Conservation (phyloP, 345 rosid genomes). For the Heritiera fomes region DNA sequence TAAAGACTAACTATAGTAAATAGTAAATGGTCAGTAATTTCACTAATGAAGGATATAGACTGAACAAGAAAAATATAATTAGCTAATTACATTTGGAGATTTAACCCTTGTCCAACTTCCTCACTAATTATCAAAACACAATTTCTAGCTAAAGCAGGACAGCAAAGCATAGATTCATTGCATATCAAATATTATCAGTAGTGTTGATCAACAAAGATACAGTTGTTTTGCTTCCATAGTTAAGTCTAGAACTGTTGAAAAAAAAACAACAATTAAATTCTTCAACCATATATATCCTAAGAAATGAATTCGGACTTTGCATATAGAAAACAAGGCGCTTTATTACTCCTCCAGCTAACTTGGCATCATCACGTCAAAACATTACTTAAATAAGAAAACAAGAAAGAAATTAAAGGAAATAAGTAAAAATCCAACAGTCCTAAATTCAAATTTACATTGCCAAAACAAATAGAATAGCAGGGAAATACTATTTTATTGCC, state of each 20-base stretch:
- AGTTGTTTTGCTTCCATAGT: background rate
- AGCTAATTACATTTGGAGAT: background rate
- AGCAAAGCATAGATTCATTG: conserved; percentile 6
- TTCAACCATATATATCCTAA: background rate
- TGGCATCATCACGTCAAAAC: background rate
- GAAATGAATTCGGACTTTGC: background rate
- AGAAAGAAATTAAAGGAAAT: background rate
- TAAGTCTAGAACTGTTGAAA: background rate
- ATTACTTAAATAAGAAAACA: background rate
- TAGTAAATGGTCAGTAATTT: background rate
- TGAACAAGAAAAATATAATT: background rate
- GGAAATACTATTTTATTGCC: background rate
- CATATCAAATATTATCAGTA: conserved; percentile 3
- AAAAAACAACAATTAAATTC: background rate
- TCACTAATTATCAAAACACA: background rate
- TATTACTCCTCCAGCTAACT: background rate
- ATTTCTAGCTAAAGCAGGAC: background rate
- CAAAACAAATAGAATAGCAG: background rate
- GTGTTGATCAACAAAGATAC: background rate
- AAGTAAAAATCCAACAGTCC: background rate
- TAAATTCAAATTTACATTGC: background rate
- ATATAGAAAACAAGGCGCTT: background rate
- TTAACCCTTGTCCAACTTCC: conserved; percentile 2
- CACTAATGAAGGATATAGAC: background rate
- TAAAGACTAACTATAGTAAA: background rate